These are phyloP conservation scores for Filosporella fistucella DNA, from an alignment of 495 filamentous ascomycete species.

Conservation along the genomic window DNA sequence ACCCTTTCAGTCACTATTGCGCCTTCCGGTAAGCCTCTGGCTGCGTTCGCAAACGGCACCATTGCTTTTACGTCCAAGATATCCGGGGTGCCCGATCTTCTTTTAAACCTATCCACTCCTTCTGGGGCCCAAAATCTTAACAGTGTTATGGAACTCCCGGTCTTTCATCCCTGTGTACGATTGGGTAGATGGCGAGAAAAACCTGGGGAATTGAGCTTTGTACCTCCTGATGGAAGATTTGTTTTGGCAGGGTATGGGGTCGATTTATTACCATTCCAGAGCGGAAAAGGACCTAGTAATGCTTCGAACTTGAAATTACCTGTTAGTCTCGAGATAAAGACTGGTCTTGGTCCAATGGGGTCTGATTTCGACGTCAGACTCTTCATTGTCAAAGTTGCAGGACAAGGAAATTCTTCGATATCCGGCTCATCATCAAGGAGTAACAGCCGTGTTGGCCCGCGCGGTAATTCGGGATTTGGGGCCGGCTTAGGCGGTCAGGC, in stretches of 20 bases:
- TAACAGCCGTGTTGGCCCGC: slow-evolving; percentile 9
- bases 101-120: slow-evolving; percentile 72
- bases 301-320: slow-evolving; percentile 70
- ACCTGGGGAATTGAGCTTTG: slow-evolving; percentile 87
- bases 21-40: slow-evolving; percentile 80
- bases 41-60: slow-evolving; percentile 84
- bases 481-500: slow-evolving; percentile 48
- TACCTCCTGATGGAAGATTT: slow-evolving; percentile 95
- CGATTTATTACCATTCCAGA: slow-evolving; percentile 68
- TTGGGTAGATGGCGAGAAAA: slow-evolving; percentile 79
- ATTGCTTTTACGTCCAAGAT: slow-evolving; percentile 95
- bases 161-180: slow-evolving; percentile 95
- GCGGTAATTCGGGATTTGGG: slow-evolving; percentile 30
- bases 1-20: slow-evolving; percentile 81
- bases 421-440: slow-evolving; percentile 17
- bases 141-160: slow-evolving; percentile 76
- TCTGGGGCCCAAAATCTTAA: slow-evolving; percentile 71
- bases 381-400: slow-evolving; percentile 60
- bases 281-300: slow-evolving; percentile 26
- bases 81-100: slow-evolving; percentile 86
- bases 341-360: slow-evolving; percentile 64
- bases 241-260: slow-evolving; percentile 93
- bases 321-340: slow-evolving; percentile 75
- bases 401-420: slow-evolving; percentile 31
- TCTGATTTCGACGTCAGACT: slow-evolving; percentile 89